Conservation (phyloP, 2,329 filamentous ascomycete species). For the Coccinonectria pachysandricola region DNA sequence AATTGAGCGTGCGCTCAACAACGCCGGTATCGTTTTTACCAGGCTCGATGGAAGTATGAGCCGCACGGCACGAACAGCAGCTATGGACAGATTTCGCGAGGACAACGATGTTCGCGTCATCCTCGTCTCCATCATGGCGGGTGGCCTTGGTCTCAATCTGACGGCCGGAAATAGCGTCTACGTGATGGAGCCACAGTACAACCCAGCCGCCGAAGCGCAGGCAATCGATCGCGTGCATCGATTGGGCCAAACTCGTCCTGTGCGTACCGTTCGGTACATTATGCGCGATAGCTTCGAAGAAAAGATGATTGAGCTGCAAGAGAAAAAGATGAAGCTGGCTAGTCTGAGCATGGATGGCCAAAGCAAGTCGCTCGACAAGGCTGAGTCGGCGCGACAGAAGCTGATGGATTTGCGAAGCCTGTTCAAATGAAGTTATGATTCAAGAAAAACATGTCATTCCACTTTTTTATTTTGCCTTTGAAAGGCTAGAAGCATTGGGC, state of each 20-base stretch:
- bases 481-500: constrained; percentile 10
- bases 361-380: constrained; percentile 42
- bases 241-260: constrained; percentile 78
- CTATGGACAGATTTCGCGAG: constrained; percentile 68
- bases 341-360: constrained; percentile 70
- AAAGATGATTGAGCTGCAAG: constrained; percentile 80
- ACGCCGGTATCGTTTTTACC: constrained; percentile 55
- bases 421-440: constrained; percentile 35
- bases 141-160: constrained; percentile 83
- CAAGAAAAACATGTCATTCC: constrained; percentile 3
- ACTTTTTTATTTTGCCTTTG: too few species aligned
- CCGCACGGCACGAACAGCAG: constrained; percentile 59
- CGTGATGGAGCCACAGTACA: constrained; percentile 98
- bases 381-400: constrained; percentile 49
- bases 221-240: constrained; percentile 89
- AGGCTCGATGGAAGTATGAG: constrained; percentile 90
- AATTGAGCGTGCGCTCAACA: constrained; percentile 70
- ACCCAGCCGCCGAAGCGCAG: constrained; percentile 88
- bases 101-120: constrained; percentile 66
- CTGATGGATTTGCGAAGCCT: constrained; percentile 48
- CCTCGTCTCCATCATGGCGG: constrained; percentile 84
- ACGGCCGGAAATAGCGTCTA: constrained; percentile 80
- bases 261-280: constrained; percentile 79
- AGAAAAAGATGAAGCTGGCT: constrained; percentile 86
- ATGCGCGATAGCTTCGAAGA: constrained; percentile 90